Base-by-base conservation (phyloP, 768 basidiomycete genomes). In the Boletus vinaceobasis region DNA sequence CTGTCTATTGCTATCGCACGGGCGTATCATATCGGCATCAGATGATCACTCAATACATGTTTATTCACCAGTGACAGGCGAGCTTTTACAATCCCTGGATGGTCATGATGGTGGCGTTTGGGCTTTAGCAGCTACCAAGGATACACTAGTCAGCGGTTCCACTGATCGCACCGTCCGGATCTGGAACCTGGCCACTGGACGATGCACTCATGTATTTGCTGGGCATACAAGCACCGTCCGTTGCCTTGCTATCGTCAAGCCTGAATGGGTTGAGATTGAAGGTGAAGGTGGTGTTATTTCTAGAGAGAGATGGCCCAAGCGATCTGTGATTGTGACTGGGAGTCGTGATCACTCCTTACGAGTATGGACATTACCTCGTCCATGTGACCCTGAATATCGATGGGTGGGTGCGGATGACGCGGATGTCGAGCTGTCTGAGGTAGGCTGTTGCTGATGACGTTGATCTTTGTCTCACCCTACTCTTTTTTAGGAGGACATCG, bases 31-130 rank as follows among this genome's bases (percentile, higher is more conserved):
- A 65, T 94, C 92, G 11, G 95, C 96, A 11, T 96, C 93, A 1
- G 96, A 99, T 71, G 95, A 98, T 71, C 93, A 98, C 63, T 90
- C 93, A 4, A 97, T 98, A 65, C 91, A 95, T 65, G 85, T 99
- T 43, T 98, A 96, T 69, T 88, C 87, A 23, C 94, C 92, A n/a
- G 69, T 80, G 21, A 90, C 87, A 0, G 96, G 96, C 13, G 78
- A 83, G 36, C 79, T 90, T 21, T 70, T 87, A 5, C 84, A 81
- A 39, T 82, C 86, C 2, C 79, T 98, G 40, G 80, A 89, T 54
- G 96, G 95, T 4, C 95, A 98, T 63, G 90, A 93, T 61, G 95
- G 95, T 47, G 95, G 95, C 17, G 93, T 98, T 1, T 98, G 95
- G 95, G 94, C 95, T 15, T 76, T 98, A n/a, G 89, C 90, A 5